Evolutionary conservation across 345 rosid species (phyloP).

Genomic region (Populus nigra): DNA sequence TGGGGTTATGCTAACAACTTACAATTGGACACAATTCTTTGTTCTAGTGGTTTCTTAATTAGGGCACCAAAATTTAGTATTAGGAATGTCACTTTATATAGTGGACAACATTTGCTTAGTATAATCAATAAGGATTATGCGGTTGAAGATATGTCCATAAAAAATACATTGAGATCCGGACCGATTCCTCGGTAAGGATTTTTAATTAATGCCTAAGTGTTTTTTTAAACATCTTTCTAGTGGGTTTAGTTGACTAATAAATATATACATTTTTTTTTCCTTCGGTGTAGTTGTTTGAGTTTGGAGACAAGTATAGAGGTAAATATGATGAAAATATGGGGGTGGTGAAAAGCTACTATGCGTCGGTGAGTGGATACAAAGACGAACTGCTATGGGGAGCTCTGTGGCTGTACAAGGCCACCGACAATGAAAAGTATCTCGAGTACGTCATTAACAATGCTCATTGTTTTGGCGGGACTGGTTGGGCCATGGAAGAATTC

Average conservation of each 20-base stretch:
- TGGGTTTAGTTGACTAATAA: neutral
- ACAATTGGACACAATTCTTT: neutral
- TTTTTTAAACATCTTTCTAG: neutral
- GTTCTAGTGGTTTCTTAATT: neutral
- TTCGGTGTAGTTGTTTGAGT: conserved; percentile 68
- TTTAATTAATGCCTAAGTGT: too few relatives aligned
- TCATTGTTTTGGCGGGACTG: conserved; percentile 21
- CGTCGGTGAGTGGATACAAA: conserved; percentile 96
- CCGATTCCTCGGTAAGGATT: too few relatives aligned
- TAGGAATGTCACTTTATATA: neutral
- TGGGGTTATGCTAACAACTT: neutral
- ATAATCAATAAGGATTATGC: neutral
- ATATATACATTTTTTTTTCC: neutral
- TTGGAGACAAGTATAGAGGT: conserved; percentile 78
- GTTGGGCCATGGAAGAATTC: conserved; percentile 35
- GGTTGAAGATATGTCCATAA: neutral
- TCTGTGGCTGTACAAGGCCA: conserved; percentile 38
- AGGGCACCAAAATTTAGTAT: neutral
- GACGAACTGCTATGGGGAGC: conserved; percentile 76
- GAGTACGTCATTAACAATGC: conserved; percentile 21
- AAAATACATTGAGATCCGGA: neutral
- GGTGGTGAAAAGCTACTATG: conserved; percentile 82
- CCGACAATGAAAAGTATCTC: conserved; percentile 24
- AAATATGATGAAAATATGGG: conserved; percentile 68
- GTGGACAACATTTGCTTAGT: too few relatives aligned